phyloP scores from a whole-genome alignment of 1,284 basidiomycete species.

The Cryptococcus sp. region DNA sequence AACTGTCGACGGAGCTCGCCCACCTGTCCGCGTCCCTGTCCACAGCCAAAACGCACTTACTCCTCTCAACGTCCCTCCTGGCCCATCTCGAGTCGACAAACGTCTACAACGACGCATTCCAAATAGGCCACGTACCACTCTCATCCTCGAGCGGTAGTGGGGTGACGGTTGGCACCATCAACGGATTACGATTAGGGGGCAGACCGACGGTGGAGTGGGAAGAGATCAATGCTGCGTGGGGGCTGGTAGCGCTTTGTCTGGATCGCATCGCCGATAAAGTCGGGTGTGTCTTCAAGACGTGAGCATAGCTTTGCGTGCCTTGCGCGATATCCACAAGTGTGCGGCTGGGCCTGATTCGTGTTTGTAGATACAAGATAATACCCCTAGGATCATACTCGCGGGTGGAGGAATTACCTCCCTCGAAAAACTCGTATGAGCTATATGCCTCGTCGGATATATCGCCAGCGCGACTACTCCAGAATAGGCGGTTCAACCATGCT shows the following conservation, averaged over 20 bases:
- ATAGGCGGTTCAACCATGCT: constrained; percentile 90
- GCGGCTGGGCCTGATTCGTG: neutral
- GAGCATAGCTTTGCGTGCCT: constrained; percentile 35
- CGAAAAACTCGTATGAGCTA: constrained; percentile 82
- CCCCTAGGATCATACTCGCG: constrained; percentile 92
- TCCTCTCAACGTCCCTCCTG: constrained; percentile 49
- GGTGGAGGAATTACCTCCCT: constrained; percentile 78
- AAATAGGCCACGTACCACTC: constrained; percentile 75
- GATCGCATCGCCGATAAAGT: constrained; percentile 88
- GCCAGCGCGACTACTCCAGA: constrained; percentile 72
- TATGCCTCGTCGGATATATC: constrained; percentile 63
- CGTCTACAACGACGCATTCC: constrained; percentile 98
- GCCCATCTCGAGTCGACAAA: constrained; percentile 82
- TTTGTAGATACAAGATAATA: constrained; percentile 73
- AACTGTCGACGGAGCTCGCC: constrained; percentile 19
- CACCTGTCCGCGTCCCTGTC: constrained; percentile 17
- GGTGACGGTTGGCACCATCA: constrained; percentile 88
- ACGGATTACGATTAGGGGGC: constrained; percentile 87
- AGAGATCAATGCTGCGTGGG: constrained; percentile 99
- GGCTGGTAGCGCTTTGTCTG: constrained; percentile 86
- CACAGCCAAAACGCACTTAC: constrained; percentile 42
- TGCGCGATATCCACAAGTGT: neutral
- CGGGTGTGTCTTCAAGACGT: constrained; percentile 83
- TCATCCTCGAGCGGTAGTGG: constrained; percentile 51
- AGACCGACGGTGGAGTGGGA: constrained; percentile 91